phyloP scores from a whole-genome alignment of 2,329 filamentous ascomycete species.

The Colletotrichum magnum region DNA sequence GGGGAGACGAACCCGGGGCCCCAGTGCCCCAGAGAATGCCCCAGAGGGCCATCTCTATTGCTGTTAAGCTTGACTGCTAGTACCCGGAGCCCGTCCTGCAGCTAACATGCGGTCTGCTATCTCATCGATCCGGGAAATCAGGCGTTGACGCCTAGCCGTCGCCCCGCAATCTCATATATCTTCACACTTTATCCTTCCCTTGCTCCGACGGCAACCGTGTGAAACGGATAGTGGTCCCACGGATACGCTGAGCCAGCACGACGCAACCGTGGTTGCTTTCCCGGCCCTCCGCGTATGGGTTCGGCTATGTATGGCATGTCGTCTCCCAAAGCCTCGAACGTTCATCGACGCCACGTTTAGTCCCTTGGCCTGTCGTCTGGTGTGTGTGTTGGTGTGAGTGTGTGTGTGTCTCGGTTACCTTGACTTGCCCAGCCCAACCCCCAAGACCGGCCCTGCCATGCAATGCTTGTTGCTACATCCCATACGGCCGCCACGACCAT shows the following conservation, averaged over 20 bases:
- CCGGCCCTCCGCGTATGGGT: not conserved
- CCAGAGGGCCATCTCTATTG: conserved; percentile 26
- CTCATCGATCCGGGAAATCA: not conserved
- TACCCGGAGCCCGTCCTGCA: conserved; percentile 2
- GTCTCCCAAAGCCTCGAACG: conserved; percentile 2
- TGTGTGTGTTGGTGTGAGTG: not conserved
- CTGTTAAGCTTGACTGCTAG: conserved; percentile 28
- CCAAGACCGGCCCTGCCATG: conserved; percentile 21
- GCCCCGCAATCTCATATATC: not conserved
- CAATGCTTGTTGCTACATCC: conserved; percentile 30
- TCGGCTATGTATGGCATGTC: not conserved
- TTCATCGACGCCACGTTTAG: conserved; percentile 4
- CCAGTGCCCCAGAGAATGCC: conserved; percentile 11
- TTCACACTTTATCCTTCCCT: too few species aligned
- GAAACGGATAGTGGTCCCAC: not conserved
- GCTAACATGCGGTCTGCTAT: conserved; percentile 3
- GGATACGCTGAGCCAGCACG: not conserved
- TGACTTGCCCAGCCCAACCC: conserved; percentile 17
- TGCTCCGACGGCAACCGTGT: too few species aligned
- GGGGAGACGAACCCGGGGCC: conserved; percentile 23
- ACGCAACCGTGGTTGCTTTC: not conserved
- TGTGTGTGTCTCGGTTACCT: conserved; percentile 7
- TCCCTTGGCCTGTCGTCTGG: conserved; percentile 14
- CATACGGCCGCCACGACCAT: conserved; percentile 20
- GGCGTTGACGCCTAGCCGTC: too few species aligned